phyloP scores from a whole-genome alignment of 208 protist genomes.

The Leishmania martiniquensis region DNA sequence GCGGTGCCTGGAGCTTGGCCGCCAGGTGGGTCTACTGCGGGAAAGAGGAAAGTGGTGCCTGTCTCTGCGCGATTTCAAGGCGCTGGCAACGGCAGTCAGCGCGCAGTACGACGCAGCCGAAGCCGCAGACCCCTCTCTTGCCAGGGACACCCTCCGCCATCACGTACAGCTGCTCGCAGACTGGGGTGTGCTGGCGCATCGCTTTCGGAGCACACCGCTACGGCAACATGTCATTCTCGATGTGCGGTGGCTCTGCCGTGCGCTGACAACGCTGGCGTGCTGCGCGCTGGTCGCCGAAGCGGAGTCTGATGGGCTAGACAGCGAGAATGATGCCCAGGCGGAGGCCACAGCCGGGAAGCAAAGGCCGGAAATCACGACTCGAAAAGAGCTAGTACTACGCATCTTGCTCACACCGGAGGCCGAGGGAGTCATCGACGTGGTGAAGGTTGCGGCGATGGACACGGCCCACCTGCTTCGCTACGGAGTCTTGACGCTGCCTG shows the following conservation, averaged over 20 bases:
- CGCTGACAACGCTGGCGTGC: constrained; percentile 38
- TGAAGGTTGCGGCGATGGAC: constrained; percentile 36
- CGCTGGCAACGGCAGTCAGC: constrained; percentile 50
- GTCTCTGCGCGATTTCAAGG: constrained; percentile 60
- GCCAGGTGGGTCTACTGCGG: constrained; percentile 35
- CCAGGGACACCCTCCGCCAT: constrained; percentile 47
- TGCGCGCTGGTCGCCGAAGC: constrained; percentile 21
- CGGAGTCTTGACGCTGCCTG: constrained; percentile 24
- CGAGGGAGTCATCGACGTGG: constrained; percentile 17
- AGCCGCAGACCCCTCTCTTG: background rate
- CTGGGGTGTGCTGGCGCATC: constrained; percentile 69
- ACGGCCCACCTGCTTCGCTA: constrained; percentile 32
- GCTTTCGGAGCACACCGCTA: constrained; percentile 56
- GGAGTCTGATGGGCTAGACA: constrained; percentile 10
- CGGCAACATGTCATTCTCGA: constrained; percentile 62
- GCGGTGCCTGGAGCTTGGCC: constrained; percentile 41
- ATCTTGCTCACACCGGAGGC: constrained; percentile 20
- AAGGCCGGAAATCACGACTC: background rate
- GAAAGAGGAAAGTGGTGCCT: constrained; percentile 59
- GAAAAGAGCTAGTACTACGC: constrained; percentile 16
- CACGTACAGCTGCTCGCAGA: constrained; percentile 78
- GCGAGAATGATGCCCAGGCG: background rate
- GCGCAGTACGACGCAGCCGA: constrained; percentile 31
- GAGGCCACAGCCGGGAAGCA: constrained; percentile 6
- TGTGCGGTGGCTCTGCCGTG: constrained; percentile 56